phyloP scores from a whole-genome alignment of 176 grass and related monocot species.

The Echinochloa phyllopogon region DNA sequence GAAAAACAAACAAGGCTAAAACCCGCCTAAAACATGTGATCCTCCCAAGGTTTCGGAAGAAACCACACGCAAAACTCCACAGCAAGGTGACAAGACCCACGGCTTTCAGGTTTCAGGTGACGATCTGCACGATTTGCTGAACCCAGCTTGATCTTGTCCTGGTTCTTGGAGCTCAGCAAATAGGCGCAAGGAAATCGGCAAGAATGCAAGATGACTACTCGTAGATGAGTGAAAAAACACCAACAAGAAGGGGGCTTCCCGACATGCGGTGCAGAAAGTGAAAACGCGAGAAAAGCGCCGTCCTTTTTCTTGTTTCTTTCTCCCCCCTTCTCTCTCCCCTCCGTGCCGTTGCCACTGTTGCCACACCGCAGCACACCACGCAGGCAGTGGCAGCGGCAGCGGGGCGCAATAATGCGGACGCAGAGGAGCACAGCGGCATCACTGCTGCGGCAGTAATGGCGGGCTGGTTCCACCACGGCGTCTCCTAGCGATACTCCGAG shows the following conservation, averaged over 20 bases:
- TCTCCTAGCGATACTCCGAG: slow-evolving; percentile 1
- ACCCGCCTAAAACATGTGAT: not conserved
- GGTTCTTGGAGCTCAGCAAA: not conserved
- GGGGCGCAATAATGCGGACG: slow-evolving; percentile 44
- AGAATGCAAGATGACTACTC: no score
- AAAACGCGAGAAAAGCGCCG: slow-evolving; percentile 41
- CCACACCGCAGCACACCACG: slow-evolving; percentile 19
- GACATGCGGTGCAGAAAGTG: slow-evolving; percentile 51
- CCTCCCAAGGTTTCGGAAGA: not conserved
- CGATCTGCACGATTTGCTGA: not conserved
- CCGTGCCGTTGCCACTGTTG: slow-evolving; percentile 21
- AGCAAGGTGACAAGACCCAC: not conserved
- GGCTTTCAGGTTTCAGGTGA: slow-evolving; percentile 22
- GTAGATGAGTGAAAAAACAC: not conserved
- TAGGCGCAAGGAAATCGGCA: not conserved
- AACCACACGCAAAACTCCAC: not conserved
- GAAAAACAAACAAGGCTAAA: not conserved
- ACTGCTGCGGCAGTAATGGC: slow-evolving; percentile 51
- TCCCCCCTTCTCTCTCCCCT: not conserved
- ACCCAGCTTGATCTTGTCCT: slow-evolving; percentile 3
- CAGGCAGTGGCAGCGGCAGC: slow-evolving; percentile 18
- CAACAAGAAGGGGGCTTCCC: slow-evolving; percentile 26
- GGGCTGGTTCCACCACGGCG: slow-evolving; percentile 28
- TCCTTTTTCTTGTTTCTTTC: slow-evolving; percentile 41
- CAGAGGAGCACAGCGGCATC: slow-evolving; percentile 33